Evolutionary conservation across 371 early-diverging fungal species (phyloP), one percentile per base, ranked within the genome.

Genomic region (Mucor mucedo): DNA sequence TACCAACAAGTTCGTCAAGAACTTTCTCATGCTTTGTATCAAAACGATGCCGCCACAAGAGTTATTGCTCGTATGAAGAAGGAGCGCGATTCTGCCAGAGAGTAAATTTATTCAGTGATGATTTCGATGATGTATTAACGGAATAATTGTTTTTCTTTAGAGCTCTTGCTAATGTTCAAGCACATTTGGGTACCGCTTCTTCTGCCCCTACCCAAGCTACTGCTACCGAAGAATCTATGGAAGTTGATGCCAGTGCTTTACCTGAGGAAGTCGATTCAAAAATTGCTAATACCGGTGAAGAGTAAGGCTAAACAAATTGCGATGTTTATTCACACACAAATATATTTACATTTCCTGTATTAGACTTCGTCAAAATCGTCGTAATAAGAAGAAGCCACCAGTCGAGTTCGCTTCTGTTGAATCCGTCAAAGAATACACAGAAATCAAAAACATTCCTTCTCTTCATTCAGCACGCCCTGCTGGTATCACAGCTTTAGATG

Each of bases 41-140:
- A 97, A 76, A 89, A 94, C 67, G 98, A 97, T 72, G 96, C 98
- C 21, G 94, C 96, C 3, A 91, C 94, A 60, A 79, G 98, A 60
- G 98, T 97, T 7, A 92, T 97, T 77, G 98, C 97, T 6, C 85
- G 98, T 32, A 73, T 97, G 30, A 83, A 91, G 73, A 88, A 89
- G 68, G 96, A 97, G 72, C 88, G 95, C 47, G 95, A 98, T 70
- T 88, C 93, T 52, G 95, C 97, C 45, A 82, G 98, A 66, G 87
- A 89, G 84, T 91, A 84, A 70, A 39, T 16, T 13, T 35, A 35
- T 35, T 1, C 35, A 7, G 7, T 45, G 30, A 21, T 21, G 0
- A 40, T 5, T 10, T 35, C 6, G 35, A 6, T 35, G 0, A 42
- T 13, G 2, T 42, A 42, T 11, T n/a, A 13, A 13, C 47, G 21